Evolutionary conservation across 768 basidiomycete species (phyloP).

Genomic region (Tricholomella constricta): DNA sequence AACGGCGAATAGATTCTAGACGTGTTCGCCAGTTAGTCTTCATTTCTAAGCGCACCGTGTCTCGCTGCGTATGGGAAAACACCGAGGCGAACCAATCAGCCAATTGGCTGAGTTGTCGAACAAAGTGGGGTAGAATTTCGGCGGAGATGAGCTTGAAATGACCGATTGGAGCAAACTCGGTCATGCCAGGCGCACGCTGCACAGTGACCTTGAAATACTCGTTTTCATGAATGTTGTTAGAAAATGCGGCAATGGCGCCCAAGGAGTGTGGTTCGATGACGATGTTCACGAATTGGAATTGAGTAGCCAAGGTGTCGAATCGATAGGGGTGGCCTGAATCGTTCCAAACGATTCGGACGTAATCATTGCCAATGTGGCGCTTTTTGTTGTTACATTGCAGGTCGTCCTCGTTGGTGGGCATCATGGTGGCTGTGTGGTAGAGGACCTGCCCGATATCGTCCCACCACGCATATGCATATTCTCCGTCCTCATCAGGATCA

Average conservation of each 20-base stretch:
- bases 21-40: constrained; percentile 89
- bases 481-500: constrained; percentile 89
- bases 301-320: constrained; percentile 89
- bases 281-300: constrained; percentile 98
- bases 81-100: constrained; percentile 91
- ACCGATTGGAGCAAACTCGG: constrained; percentile 91
- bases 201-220: constrained; percentile 96
- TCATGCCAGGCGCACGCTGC: constrained; percentile 87
- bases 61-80: constrained; percentile 71
- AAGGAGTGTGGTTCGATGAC: constrained; percentile 92
- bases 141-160: constrained; percentile 94
- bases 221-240: constrained; percentile 81
- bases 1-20: constrained; percentile 76
- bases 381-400: constrained; percentile 84
- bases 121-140: constrained; percentile 80
- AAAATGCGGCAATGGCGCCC: constrained; percentile 83
- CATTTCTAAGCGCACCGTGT: constrained; percentile 73
- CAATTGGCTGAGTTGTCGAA: constrained; percentile 84
- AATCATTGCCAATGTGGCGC: constrained; percentile 95
- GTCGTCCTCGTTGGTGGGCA: constrained; percentile 79
- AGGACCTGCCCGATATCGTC: constrained; percentile 95
- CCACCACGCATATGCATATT: constrained; percentile 99
- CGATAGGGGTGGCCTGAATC: constrained; percentile 88
- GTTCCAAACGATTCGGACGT: constrained; percentile 96
- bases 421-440: constrained; percentile 96